Conservation (phyloP, 179 eudicot genomes). For the Amaranthus tricolor region DNA sequence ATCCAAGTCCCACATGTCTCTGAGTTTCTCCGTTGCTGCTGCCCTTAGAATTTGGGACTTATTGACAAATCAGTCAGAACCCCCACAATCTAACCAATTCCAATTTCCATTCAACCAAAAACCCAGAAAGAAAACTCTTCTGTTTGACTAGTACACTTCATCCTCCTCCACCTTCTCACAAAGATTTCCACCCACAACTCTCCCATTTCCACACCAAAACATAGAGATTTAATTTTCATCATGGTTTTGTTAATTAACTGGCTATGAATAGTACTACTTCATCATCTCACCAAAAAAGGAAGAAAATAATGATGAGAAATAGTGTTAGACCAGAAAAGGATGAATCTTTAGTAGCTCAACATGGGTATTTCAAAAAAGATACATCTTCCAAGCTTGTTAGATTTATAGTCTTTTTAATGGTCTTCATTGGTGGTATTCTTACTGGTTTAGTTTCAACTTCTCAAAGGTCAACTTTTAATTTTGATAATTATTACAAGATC, state of each 20-base stretch:
- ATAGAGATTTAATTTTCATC: too few relatives aligned
- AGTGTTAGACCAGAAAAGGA: neutral
- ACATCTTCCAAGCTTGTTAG: conserved; percentile 43
- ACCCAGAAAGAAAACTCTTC: too few relatives aligned
- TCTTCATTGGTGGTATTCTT: conserved; percentile 63
- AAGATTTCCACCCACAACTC: too few relatives aligned
- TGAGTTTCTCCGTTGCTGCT: too few relatives aligned
- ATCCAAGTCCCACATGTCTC: too few relatives aligned
- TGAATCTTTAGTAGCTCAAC: neutral
- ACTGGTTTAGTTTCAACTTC: conserved; percentile 64
- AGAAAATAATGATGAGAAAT: neutral
- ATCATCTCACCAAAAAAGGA: neutral
- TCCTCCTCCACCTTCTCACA: too few relatives aligned
- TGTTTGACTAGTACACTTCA: too few relatives aligned
- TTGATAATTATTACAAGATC: conserved; percentile 4
- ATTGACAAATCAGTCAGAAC: too few relatives aligned
- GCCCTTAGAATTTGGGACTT: too few relatives aligned
- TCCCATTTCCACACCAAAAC: too few relatives aligned
- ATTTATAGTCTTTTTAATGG: conserved; percentile 37
- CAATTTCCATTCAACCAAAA: too few relatives aligned
- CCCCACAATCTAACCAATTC: too few relatives aligned
- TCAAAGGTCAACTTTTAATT: conserved; percentile 25
- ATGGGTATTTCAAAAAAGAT: conserved; percentile 30
- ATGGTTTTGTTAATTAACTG: neutral
- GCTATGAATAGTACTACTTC: neutral